Conservation (phyloP, 768 basidiomycete genomes). For the Pleurotus djamor region DNA sequence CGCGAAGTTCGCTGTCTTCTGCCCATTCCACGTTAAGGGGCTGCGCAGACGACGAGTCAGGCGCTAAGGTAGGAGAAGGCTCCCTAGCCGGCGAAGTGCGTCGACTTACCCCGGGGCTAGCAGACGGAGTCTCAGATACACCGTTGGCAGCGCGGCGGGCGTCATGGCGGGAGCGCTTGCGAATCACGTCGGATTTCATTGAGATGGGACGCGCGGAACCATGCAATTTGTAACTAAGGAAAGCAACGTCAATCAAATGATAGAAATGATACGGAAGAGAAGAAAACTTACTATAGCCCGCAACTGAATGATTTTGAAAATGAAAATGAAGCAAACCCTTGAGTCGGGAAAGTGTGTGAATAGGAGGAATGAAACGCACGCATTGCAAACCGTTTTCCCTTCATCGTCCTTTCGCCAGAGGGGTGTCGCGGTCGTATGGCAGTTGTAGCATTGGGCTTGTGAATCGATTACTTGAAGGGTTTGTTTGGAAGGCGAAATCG, state of each 20-base stretch:
- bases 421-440: constrained; percentile 86
- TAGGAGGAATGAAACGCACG: constrained; percentile 47
- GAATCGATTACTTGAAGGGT: constrained; percentile 2
- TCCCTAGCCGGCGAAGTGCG: constrained; percentile 68
- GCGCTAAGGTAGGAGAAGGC: constrained; percentile 63
- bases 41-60: constrained; percentile 62
- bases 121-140: constrained; percentile 68
- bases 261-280: not conserved
- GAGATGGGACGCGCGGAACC: constrained; percentile 85
- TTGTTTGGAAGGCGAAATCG: constrained; percentile 12
- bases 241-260: not conserved
- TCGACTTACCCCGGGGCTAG: constrained; percentile 71
- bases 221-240: constrained; percentile 67
- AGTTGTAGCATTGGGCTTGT: constrained; percentile 85
- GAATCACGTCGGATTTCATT: constrained; percentile 90
- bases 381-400: constrained; percentile 89
- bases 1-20: constrained; percentile 40
- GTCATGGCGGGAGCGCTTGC: constrained; percentile 83
- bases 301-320: constrained; percentile 44
- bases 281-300: constrained; percentile 51
- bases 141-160: constrained; percentile 56
- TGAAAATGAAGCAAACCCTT: constrained; percentile 3
- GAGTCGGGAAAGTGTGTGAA: constrained; percentile 7
- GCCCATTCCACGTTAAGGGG: constrained; percentile 43
- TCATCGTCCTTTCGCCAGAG: constrained; percentile 92